Evolutionary conservation across 2,329 filamentous ascomycete species (phyloP).

Genomic region (Apiospora koreana): DNA sequence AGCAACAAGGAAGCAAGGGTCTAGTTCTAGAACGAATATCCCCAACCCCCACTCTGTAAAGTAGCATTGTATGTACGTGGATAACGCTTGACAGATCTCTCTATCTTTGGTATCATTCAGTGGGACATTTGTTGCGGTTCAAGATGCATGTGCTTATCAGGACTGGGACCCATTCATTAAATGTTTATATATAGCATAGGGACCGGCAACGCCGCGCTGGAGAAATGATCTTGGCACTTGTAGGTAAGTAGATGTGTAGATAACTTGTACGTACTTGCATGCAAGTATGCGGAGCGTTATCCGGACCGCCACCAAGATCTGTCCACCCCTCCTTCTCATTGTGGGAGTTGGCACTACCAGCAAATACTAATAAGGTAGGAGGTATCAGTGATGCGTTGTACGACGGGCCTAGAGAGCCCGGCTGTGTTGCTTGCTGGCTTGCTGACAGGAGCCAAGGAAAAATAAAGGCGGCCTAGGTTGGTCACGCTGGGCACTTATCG

Average conservation of each 20-base stretch:
- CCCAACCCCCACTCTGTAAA: not conserved
- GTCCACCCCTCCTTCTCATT: not conserved
- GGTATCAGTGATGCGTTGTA: slow-evolving; percentile 5
- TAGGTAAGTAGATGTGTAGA: not conserved
- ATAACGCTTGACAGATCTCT: not conserved
- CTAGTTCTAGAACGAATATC: not conserved
- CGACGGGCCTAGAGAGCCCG: not conserved
- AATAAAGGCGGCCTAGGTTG: not conserved
- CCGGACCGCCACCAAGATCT: not conserved
- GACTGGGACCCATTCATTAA: not conserved
- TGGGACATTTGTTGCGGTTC: not conserved
- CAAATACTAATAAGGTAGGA: not conserved
- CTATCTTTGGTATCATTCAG: not conserved
- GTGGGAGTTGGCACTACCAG: not conserved
- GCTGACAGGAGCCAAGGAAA: not conserved
- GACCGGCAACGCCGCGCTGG: not conserved
- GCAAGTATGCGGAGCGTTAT: not conserved
- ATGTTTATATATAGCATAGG: not conserved
- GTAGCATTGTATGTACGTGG: not conserved
- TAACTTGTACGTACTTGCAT: not conserved
- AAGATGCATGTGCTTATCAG: not conserved
- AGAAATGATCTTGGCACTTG: not conserved
- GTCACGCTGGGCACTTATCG: not conserved
- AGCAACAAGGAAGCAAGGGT: not conserved
- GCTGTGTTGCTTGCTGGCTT: not conserved